phyloP scores from a whole-genome alignment of 257 asterid genomes.

The Sherardia arvensis region DNA sequence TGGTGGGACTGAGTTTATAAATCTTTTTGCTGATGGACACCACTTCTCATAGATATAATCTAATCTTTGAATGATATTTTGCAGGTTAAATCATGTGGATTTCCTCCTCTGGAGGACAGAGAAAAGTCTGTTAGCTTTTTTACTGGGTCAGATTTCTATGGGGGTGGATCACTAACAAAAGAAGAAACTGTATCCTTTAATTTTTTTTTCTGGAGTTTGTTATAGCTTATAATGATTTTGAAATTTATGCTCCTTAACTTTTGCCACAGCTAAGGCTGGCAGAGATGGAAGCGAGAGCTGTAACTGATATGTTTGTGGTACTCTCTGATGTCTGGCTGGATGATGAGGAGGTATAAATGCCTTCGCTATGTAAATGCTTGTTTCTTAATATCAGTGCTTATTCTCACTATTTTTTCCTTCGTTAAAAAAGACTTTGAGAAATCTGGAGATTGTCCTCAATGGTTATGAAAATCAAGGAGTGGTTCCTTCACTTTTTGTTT shows the following conservation, averaged over 20 bases:
- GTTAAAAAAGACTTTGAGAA: constrained; percentile 79
- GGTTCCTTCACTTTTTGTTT: constrained; percentile 85
- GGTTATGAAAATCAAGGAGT: constrained; percentile 72
- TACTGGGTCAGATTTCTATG: constrained; percentile 74
- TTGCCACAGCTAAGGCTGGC: constrained; percentile 53
- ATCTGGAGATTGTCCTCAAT: constrained; percentile 65
- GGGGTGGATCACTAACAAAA: constrained; percentile 70
- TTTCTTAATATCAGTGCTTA: constrained; percentile 12
- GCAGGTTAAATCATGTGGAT: constrained; percentile 86
- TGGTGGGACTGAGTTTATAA: neutral
- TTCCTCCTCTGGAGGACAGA: constrained; percentile 91
- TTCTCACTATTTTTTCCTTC: constrained; percentile 36
- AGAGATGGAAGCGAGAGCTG: constrained; percentile 80
- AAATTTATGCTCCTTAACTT: constrained; percentile 28
- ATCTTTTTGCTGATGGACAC: neutral
- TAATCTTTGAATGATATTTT: constrained; percentile 13
- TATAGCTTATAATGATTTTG: neutral
- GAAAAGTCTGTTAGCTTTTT: constrained; percentile 49
- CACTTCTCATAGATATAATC: neutral
- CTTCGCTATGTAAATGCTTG: constrained; percentile 8
- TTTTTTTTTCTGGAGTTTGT: neutral
- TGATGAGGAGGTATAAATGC: constrained; percentile 50
- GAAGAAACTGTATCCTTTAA: constrained; percentile 87
- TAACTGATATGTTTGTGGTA: constrained; percentile 88
- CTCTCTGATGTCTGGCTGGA: constrained; percentile 93